Evolutionary conservation across 1,284 basidiomycete species (phyloP), one percentile per base, ranked within the genome.

Genomic region (Mycocalia duriaeana): DNA sequence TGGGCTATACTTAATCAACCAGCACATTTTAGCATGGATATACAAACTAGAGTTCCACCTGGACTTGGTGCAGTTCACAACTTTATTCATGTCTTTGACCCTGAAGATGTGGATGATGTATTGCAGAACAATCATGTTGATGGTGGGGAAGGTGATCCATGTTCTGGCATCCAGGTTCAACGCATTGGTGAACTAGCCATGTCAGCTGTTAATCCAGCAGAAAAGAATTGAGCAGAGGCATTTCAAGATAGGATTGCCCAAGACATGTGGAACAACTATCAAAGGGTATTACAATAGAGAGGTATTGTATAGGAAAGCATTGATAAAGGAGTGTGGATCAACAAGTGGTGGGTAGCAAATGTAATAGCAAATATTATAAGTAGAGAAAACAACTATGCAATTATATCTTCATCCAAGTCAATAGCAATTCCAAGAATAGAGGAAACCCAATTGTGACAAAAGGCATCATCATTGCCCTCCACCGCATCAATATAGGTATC

Each of bases 41-140:
- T 57, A 2, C 68, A 73, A 45, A 58, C 66, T 0, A 42, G 41
- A 4, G 48, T 70, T 23, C 52, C 61, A 2, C 46, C 51, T 8
- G 63, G 62, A 4, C 46, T 70, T 0, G 58, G 47, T 26, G 48
- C 51, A 8, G 28, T 51, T 24, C 58, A 57, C 42, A 59, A 59
- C 44, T 57, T 57, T 47, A 57, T 59, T 28, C 18, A 47, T 7
- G 37, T 46, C 2, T 39, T 52, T 44, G 55, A 58, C 36, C 43
- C 43, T 23, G 5, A 14, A 22, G 39, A 47, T 23, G 13, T 20
- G 5, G 3, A 41, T 2, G 2, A 23, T 2, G n/a, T 22, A 22
- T 23, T 41, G 3, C 11, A 5, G 4, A 24, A 19, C 2, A 4
- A 34, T 34, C 2, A 3, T 4, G 4, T 13, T 13, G 4, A 34